phyloP scores from a whole-genome alignment of 306 rosid species.

The Pterocarpus santalinus region DNA sequence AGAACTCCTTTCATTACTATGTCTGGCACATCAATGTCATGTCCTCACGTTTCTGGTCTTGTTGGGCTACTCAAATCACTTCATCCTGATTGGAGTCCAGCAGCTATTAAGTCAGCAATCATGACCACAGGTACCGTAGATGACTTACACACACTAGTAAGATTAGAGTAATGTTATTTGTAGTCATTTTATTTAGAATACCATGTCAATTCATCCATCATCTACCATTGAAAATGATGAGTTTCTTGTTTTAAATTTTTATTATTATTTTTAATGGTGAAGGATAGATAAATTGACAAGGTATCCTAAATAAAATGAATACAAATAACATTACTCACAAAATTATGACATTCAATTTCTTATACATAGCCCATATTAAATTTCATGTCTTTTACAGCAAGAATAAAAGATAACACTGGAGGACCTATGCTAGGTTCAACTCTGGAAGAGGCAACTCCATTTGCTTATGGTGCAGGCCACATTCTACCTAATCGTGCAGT shows the following conservation, averaged over 20 bases:
- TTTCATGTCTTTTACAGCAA: slow-evolving; percentile 45
- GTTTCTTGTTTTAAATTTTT: too few relatives aligned
- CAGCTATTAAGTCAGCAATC: too few relatives aligned
- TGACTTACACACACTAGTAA: neutral
- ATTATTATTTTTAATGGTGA: too few relatives aligned
- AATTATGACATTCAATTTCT: neutral
- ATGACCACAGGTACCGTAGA: too few relatives aligned
- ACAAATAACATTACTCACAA: too few relatives aligned
- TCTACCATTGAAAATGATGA: too few relatives aligned
- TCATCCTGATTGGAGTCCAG: too few relatives aligned
- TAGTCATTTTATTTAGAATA: too few relatives aligned
- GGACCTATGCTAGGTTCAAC: slow-evolving; percentile 32
- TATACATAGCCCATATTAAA: neutral
- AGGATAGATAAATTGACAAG: too few relatives aligned
- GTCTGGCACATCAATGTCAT: slow-evolving; percentile 61
- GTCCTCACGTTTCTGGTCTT: slow-evolving; percentile 71
- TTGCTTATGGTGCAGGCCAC: slow-evolving; percentile 68
- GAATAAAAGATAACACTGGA: slow-evolving; percentile 33
- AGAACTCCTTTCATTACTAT: slow-evolving; percentile 25
- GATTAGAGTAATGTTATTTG: slow-evolving; percentile 24
- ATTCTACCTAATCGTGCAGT: slow-evolving; percentile 63
- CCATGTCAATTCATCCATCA: too few relatives aligned
- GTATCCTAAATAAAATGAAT: too few relatives aligned
- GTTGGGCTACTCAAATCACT: neutral
- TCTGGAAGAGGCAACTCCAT: slow-evolving; percentile 51